A percentile compares a stretch with the other conserved stretches of the same genome.
phyloP scores from a whole-genome alignment of 2,329 filamentous ascomycete species.

The Aspergillus sp. region DNA sequence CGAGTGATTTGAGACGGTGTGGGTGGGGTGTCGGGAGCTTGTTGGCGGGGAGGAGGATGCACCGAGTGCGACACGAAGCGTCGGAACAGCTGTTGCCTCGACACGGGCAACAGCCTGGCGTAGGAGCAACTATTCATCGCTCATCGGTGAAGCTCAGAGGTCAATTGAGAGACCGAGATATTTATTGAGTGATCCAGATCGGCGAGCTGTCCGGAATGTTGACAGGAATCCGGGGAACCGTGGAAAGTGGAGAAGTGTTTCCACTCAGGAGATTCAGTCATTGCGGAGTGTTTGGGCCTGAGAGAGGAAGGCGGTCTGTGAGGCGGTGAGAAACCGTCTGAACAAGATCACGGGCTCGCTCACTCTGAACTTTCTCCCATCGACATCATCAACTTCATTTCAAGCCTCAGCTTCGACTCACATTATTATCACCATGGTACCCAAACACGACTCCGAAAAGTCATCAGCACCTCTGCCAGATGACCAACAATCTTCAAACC shows the following conservation, averaged over 20 bases:
- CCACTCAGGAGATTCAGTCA: background rate
- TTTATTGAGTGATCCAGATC: background rate
- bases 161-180: background rate
- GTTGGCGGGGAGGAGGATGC: background rate
- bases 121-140: slow-evolving; percentile 4
- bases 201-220: background rate
- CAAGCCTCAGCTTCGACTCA: background rate
- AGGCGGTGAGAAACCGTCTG: background rate
- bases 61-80: background rate
- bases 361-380: background rate
- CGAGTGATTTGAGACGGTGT: slow-evolving; percentile 31
- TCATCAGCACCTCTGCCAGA: no score
- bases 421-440: no score
- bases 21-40: slow-evolving; percentile 9
- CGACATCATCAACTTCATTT: background rate
- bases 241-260: background rate
- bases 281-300: background rate
- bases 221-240: slow-evolving; percentile 1
- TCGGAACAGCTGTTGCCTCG: background rate
- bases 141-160: background rate
- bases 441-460: background rate
- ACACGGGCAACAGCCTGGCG: background rate
- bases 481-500: no score
- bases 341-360: background rate
- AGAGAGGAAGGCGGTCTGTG: background rate